phyloP scores from a whole-genome alignment of 1,139 yeast species.

The Pichia sp. region DNA sequence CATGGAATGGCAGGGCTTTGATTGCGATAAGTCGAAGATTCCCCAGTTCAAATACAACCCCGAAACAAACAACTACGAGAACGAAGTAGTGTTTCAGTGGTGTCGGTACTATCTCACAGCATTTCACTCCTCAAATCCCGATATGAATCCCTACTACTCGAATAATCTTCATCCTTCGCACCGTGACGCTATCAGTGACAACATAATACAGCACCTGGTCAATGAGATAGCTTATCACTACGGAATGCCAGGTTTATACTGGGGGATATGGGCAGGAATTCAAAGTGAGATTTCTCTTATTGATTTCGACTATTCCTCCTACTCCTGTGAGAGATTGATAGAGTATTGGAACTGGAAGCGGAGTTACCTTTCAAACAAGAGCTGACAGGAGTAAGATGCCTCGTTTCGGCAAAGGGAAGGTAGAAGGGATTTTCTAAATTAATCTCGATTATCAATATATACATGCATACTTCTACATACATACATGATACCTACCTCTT shows the following conservation, averaged over 20 bases:
- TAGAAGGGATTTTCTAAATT: too few relatives aligned
- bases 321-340: conserved; percentile 54
- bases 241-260: conserved; percentile 79
- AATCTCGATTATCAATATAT: neutral
- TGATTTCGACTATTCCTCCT: conserved; percentile 67
- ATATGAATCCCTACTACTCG: conserved; percentile 11
- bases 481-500: neutral
- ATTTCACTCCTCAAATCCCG: conserved; percentile 16
- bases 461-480: neutral
- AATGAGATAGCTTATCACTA: conserved; percentile 58
- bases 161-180: conserved; percentile 10
- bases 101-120: conserved; percentile 39
- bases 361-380: conserved; percentile 20
- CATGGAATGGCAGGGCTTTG: conserved; percentile 85
- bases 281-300: conserved; percentile 68
- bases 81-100: conserved; percentile 46
- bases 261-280: conserved; percentile 85
- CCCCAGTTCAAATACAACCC: conserved; percentile 43
- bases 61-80: conserved; percentile 14
- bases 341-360: conserved; percentile 73
- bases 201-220: conserved; percentile 40
- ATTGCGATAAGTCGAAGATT: conserved; percentile 59
- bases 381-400: neutral
- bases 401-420: too few relatives aligned
- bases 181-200: conserved; percentile 23